Conservation (phyloP, 371 early-diverging fungal species). For the Actinomortierella ambigua region DNA sequence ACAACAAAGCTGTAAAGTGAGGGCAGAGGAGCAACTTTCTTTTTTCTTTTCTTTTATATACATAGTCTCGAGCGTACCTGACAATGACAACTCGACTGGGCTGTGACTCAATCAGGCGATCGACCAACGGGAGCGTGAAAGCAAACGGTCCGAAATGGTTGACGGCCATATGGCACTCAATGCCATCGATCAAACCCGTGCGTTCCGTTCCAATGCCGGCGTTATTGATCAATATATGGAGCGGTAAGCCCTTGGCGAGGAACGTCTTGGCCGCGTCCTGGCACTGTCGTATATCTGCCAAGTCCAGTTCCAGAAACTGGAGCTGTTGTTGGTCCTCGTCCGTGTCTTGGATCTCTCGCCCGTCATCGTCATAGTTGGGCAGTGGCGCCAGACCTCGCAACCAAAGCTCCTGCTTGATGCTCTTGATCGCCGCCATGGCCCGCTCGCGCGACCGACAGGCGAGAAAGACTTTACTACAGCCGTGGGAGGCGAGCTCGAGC, state of each 20-base stretch:
- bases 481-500: constrained; percentile 61
- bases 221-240: constrained; percentile 37
- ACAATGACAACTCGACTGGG: constrained; percentile 62
- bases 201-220: constrained; percentile 26
- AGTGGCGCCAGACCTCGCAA: constrained; percentile 34
- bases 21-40: background rate
- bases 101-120: constrained; percentile 31
- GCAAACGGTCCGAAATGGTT: constrained; percentile 43
- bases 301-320: constrained; percentile 30
- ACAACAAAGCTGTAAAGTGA: too few relatives aligned
- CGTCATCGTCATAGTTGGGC: constrained; percentile 8
- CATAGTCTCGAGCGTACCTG: constrained; percentile 30
- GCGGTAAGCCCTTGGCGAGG: constrained; percentile 16
- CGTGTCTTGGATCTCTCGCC: too few relatives aligned
- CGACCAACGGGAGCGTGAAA: constrained; percentile 25
- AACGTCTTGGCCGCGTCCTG: constrained; percentile 22
- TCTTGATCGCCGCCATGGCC: constrained; percentile 53
- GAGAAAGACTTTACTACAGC: constrained; percentile 56
- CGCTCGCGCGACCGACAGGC: constrained; percentile 61
- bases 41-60: background rate
- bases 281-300: constrained; percentile 24
- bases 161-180: constrained; percentile 36
- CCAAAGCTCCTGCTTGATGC: constrained; percentile 50
- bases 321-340: background rate
- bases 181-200: constrained; percentile 28